Conservation (phyloP, 116 monocot species). For the Iris pallida region DNA sequence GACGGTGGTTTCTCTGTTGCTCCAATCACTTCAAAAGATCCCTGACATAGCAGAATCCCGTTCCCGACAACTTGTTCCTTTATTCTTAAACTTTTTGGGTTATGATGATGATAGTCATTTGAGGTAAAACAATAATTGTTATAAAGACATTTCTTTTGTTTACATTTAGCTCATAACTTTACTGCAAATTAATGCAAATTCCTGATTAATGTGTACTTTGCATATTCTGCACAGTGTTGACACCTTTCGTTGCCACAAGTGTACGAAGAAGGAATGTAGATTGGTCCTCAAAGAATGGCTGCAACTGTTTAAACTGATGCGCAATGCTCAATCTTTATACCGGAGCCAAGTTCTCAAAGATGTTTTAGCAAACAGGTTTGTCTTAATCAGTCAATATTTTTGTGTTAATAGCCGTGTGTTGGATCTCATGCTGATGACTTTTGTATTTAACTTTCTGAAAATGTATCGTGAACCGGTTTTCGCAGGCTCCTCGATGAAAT, state of each 20-base stretch:
- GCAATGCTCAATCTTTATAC: conserved; percentile 56
- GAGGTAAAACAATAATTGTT: conserved; percentile 29
- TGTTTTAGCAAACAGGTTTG: conserved; percentile 67
- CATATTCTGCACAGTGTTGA: conserved; percentile 32
- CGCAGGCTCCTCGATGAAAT: conserved; percentile 76
- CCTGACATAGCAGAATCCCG: conserved; percentile 68
- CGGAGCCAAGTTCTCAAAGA: conserved; percentile 60
- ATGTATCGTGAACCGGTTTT: conserved; percentile 2
- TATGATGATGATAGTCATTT: conserved; percentile 36
- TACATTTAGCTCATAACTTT: conserved; percentile 3
- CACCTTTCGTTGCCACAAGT: conserved; percentile 25
- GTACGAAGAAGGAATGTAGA: conserved; percentile 62
- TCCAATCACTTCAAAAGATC: conserved; percentile 68
- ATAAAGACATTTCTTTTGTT: conserved; percentile 4
- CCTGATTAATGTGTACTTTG: not conserved
- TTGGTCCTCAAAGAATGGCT: conserved; percentile 79
- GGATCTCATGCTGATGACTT: not conserved
- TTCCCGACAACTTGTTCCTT: conserved; percentile 70
- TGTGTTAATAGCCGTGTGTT: not conserved
- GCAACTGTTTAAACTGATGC: conserved; percentile 56
- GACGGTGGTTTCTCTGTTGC: conserved; percentile 54
- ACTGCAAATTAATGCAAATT: not conserved
- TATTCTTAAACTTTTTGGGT: conserved; percentile 82
- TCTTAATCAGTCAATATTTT: conserved; percentile 3
- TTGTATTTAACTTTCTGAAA: conserved; percentile 2